These are phyloP conservation scores for Adansonia grandidieri DNA, from an alignment of 441 rosid genomes.

Conservation along the genomic window DNA sequence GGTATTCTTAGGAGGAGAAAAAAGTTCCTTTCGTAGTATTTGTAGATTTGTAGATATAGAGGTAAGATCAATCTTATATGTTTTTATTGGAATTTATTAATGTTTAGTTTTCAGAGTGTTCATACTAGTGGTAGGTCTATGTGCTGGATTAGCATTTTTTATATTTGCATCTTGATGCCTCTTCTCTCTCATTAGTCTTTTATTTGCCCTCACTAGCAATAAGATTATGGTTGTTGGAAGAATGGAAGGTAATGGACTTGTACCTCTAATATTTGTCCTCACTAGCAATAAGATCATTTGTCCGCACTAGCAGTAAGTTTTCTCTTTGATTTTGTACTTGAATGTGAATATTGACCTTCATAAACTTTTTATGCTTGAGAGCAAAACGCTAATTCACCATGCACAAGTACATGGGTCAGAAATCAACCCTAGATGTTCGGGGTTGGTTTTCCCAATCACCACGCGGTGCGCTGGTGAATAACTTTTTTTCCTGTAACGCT, in stretches of 20 bases:
- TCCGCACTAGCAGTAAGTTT: not conserved
- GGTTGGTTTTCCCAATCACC: not conserved
- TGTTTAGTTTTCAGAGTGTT: not conserved
- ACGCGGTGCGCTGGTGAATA: not conserved
- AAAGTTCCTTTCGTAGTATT: not conserved
- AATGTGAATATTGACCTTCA: not conserved
- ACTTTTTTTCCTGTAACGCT: not conserved
- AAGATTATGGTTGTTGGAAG: too few relatives aligned
- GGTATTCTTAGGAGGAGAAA: not conserved
- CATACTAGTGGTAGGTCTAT: not conserved
- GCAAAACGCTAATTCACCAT: not conserved
- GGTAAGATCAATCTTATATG: not conserved
- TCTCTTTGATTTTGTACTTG: not conserved
- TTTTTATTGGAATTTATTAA: not conserved
- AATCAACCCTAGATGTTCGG: not conserved
- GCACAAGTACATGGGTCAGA: not conserved
- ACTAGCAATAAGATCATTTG: not conserved
- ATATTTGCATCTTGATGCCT: not conserved
- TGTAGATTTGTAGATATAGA: not conserved
- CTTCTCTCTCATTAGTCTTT: not conserved
- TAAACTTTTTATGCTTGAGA: not conserved
- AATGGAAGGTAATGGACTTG: too few relatives aligned
- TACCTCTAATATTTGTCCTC: not conserved
- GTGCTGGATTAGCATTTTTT: not conserved
- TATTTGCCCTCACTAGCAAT: not conserved